A percentile compares a stretch with the other conserved stretches of the same genome.
Evolutionary conservation across 768 basidiomycete species (phyloP).

Genomic region (Psilocybe azurescens): DNA sequence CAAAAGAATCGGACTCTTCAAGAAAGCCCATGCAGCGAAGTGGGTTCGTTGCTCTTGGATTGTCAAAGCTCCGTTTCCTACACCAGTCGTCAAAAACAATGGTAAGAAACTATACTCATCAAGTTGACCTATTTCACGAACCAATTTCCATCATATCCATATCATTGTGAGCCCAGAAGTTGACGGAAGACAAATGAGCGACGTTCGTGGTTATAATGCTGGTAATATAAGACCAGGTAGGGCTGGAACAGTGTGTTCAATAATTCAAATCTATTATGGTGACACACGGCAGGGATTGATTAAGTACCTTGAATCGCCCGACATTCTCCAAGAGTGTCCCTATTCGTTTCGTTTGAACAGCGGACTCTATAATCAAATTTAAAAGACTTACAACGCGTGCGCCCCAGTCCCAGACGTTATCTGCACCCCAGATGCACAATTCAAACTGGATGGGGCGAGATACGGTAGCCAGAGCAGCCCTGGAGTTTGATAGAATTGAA

Average conservation of each 20-base stretch:
- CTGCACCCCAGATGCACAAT: slow-evolving; percentile 61
- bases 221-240: slow-evolving; percentile 56
- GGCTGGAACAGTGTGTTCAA: slow-evolving; percentile 24
- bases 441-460: slow-evolving; percentile 52
- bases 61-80: slow-evolving; percentile 54
- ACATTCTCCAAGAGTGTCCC: slow-evolving; percentile 25
- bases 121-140: slow-evolving; percentile 2
- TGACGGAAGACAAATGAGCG: slow-evolving; percentile 41
- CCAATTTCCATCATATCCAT: slow-evolving; percentile 66
- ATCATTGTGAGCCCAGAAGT: slow-evolving; percentile 58
- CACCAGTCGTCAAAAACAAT: background rate
- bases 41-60: slow-evolving; percentile 57
- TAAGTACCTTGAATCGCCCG: slow-evolving; percentile 19
- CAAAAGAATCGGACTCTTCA: slow-evolving; percentile 64
- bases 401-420: slow-evolving; percentile 65
- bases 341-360: background rate
- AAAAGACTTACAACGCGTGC: slow-evolving; percentile 39
- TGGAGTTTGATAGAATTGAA: slow-evolving; percentile 18
- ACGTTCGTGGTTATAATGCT: slow-evolving; percentile 50
- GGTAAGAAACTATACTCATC: too few species aligned
- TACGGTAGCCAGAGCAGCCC: slow-evolving; percentile 49
- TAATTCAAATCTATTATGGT: background rate
- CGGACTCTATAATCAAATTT: too few species aligned
- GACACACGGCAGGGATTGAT: background rate
- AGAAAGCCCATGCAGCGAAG: slow-evolving; percentile 59